Evolutionary conservation across 768 basidiomycete genomes (phyloP), one percentile per base, ranked within the genome.

Genomic region (Pisolithus orientalis): DNA sequence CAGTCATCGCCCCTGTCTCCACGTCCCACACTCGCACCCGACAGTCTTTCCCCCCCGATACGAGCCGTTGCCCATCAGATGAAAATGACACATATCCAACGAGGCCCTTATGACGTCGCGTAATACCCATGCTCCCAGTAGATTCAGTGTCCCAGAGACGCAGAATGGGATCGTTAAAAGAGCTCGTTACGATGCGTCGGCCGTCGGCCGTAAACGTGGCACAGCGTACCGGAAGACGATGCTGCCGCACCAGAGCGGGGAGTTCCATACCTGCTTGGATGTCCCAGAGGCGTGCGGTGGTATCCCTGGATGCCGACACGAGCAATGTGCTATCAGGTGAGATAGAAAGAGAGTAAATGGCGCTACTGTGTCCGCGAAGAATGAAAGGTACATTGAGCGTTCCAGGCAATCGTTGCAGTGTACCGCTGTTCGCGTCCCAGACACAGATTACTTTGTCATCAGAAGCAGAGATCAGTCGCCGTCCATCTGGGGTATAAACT

Each of bases 71-170:
- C 9, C 67, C 69, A 17, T 69, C 69, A 0, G 49, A 29, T 7
- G 65, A 65, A 45, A 70, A 70, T 0, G 63, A 57, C 4, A 69
- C 28, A 39, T 52, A n/a, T 3, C 57, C 47, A 6, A 69, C 67
- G 37, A 61, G 62, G 21, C 59, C 57, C 7, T 57, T 69, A 57
- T 70, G 69, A 0, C 62, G 57, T 0, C 58, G 53, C 7, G 50
- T 21, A n/a, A 48, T 57, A 7, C 53, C 62, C 51, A 70, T 62
- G 28, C 62, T 63, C 25, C 64, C 65, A 4, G 54, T 59, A 10
- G 66, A 62, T 44, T 64, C 60, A 1, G 60, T 44, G 45, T 70
- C 65, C 67, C 67, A 70, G 4, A 69, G 56, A 32, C 65, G 67
- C 29, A 70, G 59, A 5, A 55, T 64, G 39, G 50, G 39, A 13